These are phyloP conservation scores for Artemisia tridentata DNA, from an alignment of 129 eudicot genomes.

Conservation along the genomic window DNA sequence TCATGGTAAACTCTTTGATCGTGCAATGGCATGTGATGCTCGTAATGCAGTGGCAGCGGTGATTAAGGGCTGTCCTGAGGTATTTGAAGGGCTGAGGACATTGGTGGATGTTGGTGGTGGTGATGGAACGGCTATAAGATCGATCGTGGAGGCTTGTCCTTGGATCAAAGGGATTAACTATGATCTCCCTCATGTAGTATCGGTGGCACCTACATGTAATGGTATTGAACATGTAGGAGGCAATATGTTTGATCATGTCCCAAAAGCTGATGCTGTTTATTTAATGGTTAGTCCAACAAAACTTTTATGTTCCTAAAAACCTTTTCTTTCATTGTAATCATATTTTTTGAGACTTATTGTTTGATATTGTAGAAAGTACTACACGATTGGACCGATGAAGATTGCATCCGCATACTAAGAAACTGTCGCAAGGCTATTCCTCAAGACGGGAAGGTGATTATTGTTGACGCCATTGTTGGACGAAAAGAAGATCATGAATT, in stretches of 20 bases:
- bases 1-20: slow-evolving; percentile 53
- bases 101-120: slow-evolving; percentile 87
- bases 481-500: slow-evolving; percentile 30
- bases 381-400: slow-evolving; percentile 62
- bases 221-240: slow-evolving; percentile 62
- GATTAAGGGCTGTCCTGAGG: slow-evolving; percentile 36
- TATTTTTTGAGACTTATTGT: background rate
- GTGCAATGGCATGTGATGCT: slow-evolving; percentile 71
- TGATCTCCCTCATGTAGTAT: slow-evolving; percentile 69
- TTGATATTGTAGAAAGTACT: slow-evolving; percentile 40
- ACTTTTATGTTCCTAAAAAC: too few relatives aligned
- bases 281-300: slow-evolving; percentile 43
- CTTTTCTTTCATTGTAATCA: too few relatives aligned
- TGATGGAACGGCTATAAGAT: slow-evolving; percentile 45
- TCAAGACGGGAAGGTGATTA: slow-evolving; percentile 47
- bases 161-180: slow-evolving; percentile 61
- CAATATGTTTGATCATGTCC: slow-evolving; percentile 57
- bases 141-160: slow-evolving; percentile 51
- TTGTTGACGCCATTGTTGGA: slow-evolving; percentile 41
- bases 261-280: slow-evolving; percentile 56
- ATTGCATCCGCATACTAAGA: slow-evolving; percentile 44
- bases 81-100: slow-evolving; percentile 46
- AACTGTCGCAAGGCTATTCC: slow-evolving; percentile 49
- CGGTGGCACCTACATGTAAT: slow-evolving; percentile 26
- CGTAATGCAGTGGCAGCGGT: slow-evolving; percentile 35